Conservation (phyloP, 441 rosid genomes). For the Biscutella laevigata region DNA sequence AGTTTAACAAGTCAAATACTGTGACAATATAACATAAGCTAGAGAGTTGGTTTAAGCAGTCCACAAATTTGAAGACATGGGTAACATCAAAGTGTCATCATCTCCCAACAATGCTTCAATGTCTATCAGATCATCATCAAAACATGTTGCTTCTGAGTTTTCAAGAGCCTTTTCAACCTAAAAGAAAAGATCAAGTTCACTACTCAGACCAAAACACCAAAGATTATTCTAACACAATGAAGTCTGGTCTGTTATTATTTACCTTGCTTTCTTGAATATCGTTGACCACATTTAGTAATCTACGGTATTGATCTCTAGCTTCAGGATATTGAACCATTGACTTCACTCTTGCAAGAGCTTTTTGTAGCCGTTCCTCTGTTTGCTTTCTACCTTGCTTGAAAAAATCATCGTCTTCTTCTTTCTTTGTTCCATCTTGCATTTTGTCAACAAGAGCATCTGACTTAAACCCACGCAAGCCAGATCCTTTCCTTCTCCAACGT, state of each 20-base stretch:
- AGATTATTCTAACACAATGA: neutral
- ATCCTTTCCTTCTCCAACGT: constrained; percentile 85
- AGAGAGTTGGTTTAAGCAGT: neutral
- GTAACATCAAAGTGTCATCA: constrained; percentile 41
- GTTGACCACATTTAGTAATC: constrained; percentile 62
- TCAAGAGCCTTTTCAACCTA: constrained; percentile 41
- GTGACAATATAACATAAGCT: constrained; percentile 8
- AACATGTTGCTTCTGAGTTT: constrained; percentile 29
- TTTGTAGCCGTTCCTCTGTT: constrained; percentile 70
- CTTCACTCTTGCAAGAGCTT: constrained; percentile 79
- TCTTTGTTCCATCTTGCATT: constrained; percentile 28
- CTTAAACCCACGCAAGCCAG: constrained; percentile 80
- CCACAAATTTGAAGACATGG: constrained; percentile 28
- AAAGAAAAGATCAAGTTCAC: neutral
- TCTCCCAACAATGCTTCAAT: constrained; percentile 45
- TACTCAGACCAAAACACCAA: too few species aligned
- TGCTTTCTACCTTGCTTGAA: constrained; percentile 79
- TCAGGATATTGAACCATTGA: constrained; percentile 89
- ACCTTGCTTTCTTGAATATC: constrained; percentile 80
- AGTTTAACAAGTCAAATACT: constrained; percentile 8
- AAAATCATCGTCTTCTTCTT: constrained; percentile 78
- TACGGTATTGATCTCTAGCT: constrained; percentile 76
- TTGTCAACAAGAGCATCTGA: constrained; percentile 45
- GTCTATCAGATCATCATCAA: constrained; percentile 47
- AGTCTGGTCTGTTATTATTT: neutral